Base-by-base conservation (phyloP, 306 rosid genomes). In the Amphicarpaea edgeworthii region DNA sequence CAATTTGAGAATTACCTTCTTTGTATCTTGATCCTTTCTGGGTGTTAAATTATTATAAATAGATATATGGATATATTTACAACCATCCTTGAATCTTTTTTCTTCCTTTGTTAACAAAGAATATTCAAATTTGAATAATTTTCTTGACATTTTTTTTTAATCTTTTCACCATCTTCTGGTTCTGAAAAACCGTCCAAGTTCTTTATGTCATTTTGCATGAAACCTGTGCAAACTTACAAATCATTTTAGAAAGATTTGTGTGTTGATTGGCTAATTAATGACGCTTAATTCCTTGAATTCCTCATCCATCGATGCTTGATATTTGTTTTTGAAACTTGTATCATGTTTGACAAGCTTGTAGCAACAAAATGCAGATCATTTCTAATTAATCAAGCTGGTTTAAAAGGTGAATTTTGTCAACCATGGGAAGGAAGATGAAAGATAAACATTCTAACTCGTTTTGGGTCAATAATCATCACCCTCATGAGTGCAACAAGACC, bases 391-490 rank as follows among this genome's bases (percentile, higher is more conserved):
- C 7, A 1, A 67, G 30, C 57, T 59, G 45, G 47, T 30, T 75
- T 61, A 32, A 32, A 68, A 77, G 59, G 73, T 72, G 61, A 78
- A 40, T 61, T 26, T 65, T 42, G 11, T 68, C 12, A 77, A 58
- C 28, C 49, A 89, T 87, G 93, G 77, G 83, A 71, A 83, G 65
- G 74, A 55, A 72, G 10, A 26, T 54, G 38, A 40, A n/a, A 38
- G 41, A 73, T 2, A 66, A 83, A 57, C 46, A 50, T 41, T 46
- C 77, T 2, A 19, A 17, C 9, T 26, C 73, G 19, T 11, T 34
- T 10, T 23, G 79, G 32, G 69, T 67, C 57, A 83, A 51, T 40
- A 83, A 51, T 40, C 74, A 51, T 58, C 54, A 53, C 16, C 68
- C 81, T 43, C n/a, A n/a, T n/a, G 84, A 89, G 12, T 81, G 81